Conservation (phyloP, 2,329 filamentous ascomycete genomes). For the Byssochlamys sp. region DNA sequence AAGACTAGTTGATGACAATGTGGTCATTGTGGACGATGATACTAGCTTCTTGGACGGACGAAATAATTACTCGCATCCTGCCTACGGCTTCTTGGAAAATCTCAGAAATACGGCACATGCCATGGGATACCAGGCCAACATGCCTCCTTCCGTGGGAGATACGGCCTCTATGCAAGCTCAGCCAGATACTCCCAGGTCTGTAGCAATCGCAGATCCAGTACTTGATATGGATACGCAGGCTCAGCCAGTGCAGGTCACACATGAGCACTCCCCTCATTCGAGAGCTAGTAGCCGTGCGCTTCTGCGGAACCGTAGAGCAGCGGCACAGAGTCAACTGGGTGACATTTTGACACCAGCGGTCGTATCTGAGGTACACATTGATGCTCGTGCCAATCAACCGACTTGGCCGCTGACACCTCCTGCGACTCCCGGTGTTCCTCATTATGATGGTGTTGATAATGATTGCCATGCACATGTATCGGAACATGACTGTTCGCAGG, state of each 20-base stretch:
- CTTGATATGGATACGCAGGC: conserved; percentile 4
- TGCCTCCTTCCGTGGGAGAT: conserved; percentile 11
- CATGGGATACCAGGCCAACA: conserved; percentile 11
- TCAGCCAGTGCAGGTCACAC: conserved; percentile 9
- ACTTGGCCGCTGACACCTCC: conserved; percentile 8
- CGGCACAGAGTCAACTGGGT: conserved; percentile 6
- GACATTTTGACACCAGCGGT: conserved; percentile 28
- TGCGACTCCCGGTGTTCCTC: conserved; percentile 5
- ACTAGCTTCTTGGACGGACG: conserved; percentile 28
- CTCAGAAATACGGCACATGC: conserved; percentile 16
- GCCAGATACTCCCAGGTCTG: conserved; percentile 7
- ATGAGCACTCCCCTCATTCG: conserved; percentile 20
- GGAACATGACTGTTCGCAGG: not conserved
- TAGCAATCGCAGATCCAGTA: not conserved
- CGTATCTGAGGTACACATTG: conserved; percentile 30
- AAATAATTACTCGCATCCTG: conserved; percentile 24
- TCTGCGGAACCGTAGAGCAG: conserved; percentile 11
- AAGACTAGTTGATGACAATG: conserved; percentile 24
- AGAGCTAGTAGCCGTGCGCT: conserved; percentile 21
- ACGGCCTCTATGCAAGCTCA: conserved; percentile 7
- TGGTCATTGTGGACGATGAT: conserved; percentile 31
- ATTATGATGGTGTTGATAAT: not conserved
- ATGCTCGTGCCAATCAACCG: conserved; percentile 23
- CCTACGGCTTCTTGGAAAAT: conserved; percentile 30
- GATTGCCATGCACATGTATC: not conserved